Base-by-base conservation (phyloP, 495 filamentous ascomycete species). In the Trichoderma orchidacearum region DNA sequence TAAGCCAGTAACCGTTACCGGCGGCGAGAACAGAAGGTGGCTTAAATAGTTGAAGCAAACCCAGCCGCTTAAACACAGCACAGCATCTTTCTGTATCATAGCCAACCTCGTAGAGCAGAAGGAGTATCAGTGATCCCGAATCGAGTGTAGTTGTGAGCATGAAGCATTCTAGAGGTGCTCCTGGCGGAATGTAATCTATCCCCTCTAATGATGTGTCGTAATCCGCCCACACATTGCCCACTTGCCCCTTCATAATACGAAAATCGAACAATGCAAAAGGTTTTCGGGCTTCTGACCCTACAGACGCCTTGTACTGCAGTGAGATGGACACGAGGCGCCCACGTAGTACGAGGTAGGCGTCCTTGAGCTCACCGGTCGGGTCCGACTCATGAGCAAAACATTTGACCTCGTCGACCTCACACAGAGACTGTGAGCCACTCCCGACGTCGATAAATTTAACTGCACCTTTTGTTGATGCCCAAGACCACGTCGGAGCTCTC, bases 401-500 rank as follows among this genome's bases (percentile, higher is more conserved):
- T 1, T 6, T 21, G n/a, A 55, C 62, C 17, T 54, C 31, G 0
- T 58, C 17, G 6, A 64, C 41, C 41, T 58, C 56, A 12, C 60
- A 62, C n/a, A 4, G 13, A 11, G 52, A 5, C 36, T 36, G 3
- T 0, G 60, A 21, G 31, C 60, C 55, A 4, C 50, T 25, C 9
- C 25, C 35, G 0, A 7, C 11, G 1, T 18, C 13, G 12, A 60
- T 12, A 13, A 62, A 64, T 0, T 36, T 9, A 0, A 64, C 55
- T 8, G 60, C 52, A 27, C 11, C 53, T n/a, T 18, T n/a, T 9
- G 56, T 56, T 0, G 41, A 23, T 0, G 55, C 62, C 62, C 62
- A 64, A n/a, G 60, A 62, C 62, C 62, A 64, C 41, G 62, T 58
- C 27, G 62, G 62, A 9, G 62, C 62, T 18, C 60, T 38, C 60